phyloP scores from a whole-genome alignment of 2,329 filamentous ascomycete genomes.

The Scopulariopsis brevicaulis region DNA sequence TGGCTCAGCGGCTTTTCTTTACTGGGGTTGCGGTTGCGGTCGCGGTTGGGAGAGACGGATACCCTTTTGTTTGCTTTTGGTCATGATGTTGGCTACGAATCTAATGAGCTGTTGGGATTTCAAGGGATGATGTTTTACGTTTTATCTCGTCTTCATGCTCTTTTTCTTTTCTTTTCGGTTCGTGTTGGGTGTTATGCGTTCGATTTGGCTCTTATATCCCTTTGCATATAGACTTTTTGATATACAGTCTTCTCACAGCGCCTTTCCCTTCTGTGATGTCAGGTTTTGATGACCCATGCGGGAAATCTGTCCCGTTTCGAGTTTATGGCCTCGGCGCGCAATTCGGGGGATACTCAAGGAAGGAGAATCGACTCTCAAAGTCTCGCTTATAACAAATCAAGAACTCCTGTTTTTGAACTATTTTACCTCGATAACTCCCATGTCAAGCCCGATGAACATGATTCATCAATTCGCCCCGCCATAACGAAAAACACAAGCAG shows the following conservation, averaged over 20 bases:
- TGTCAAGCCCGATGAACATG: no score
- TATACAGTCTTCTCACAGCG: neutral
- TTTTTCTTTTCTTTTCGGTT: neutral
- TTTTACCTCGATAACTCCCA: no score
- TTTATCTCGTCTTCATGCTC: neutral
- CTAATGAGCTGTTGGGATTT: neutral
- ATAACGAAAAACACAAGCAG: no score
- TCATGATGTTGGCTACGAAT: neutral
- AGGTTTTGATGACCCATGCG: no score
- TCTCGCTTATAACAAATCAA: no score
- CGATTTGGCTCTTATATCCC: neutral
- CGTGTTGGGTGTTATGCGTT: neutral
- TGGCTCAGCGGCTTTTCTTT: neutral
- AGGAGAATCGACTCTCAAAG: no score
- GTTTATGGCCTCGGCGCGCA: no score
- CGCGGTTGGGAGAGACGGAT: neutral
- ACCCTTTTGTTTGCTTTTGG: neutral
- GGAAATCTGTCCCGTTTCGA: no score
- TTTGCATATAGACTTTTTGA: neutral
- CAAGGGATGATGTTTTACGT: neutral
- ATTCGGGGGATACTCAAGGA: no score
- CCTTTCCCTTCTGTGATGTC: no score
- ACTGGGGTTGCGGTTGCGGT: neutral
- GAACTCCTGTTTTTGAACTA: no score
- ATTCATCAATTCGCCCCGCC: no score